Evolutionary conservation across 1,139 yeast genomes (phyloP), one percentile per base, ranked within the genome.

Genomic region (Geotrichum klebahnii): DNA sequence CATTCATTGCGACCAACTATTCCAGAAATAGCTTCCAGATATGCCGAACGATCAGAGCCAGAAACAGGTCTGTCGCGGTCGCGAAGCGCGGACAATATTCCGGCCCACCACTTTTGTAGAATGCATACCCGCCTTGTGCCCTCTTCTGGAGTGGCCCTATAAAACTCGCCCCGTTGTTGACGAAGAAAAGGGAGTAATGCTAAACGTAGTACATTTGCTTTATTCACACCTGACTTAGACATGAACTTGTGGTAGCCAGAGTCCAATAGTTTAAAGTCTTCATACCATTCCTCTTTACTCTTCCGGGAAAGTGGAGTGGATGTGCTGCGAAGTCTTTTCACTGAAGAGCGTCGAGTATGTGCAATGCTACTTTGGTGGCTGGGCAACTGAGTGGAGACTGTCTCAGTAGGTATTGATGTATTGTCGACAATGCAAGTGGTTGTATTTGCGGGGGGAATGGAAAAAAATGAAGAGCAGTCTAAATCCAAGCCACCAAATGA

Each of bases 21-120:
- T 39, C 90, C 71, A 1, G 89, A 81, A 2, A 87, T 70, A 47
- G 87, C 82, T 63, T 87, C 96, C 51, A 83, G 69, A 62, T 81
- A 84, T 10, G 88, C 89, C 45, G 82, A 77, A 52, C 83, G 70
- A 64, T 87, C 95, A 1, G 75, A 63, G 9, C 72, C 70, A 0
- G 78, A 65, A 2, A 78, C 65, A 47, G 67, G 63, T 59, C 59
- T 60, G 53, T 57, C 57, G 23, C 58, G 55, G 32, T 66, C 65
- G 12, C 64, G 63, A 49, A 79, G 65, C 6, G 76, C 71, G 8
- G 66, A 64, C 19, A 84, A 64, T n/a, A 82, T 65, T 19, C 78
- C 73, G 8, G 68, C 61, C 92, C 92, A 84, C 94, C 94, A 84
- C 58, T 74, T 75, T 23, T 76, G 65, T 19, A 83, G 67, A 4